A percentile compares a stretch with the other conserved stretches of the same genome.
These are phyloP conservation scores for Codiaeum variegatum DNA, from an alignment of 441 rosid genomes.

Conservation along the genomic window DNA sequence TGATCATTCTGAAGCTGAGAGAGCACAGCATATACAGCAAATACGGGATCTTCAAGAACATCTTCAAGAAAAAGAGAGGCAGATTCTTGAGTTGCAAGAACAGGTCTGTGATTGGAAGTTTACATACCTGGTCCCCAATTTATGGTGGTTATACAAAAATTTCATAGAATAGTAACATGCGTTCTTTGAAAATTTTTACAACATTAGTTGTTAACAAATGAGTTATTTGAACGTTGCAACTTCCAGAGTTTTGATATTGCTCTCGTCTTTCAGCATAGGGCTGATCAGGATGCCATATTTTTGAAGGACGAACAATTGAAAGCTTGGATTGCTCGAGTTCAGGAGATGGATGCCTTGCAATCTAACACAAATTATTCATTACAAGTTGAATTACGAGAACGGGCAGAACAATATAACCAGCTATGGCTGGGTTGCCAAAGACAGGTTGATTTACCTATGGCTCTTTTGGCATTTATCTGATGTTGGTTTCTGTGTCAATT, in stretches of 20 bases:
- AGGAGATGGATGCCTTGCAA: slow-evolving; percentile 86
- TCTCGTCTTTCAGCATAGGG: slow-evolving; percentile 72
- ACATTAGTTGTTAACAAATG: neutral
- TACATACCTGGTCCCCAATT: neutral
- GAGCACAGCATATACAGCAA: slow-evolving; percentile 75
- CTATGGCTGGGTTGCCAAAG: slow-evolving; percentile 92
- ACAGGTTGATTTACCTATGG: slow-evolving; percentile 55
- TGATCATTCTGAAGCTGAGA: slow-evolving; percentile 96
- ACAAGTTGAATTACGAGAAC: slow-evolving; percentile 80
- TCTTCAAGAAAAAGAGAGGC: slow-evolving; percentile 89
- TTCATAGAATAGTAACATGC: neutral
- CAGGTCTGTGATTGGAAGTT: slow-evolving; percentile 47
- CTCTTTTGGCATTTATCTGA: slow-evolving; percentile 13
- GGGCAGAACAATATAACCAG: slow-evolving; percentile 85
- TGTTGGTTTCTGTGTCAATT: neutral
- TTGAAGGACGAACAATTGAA: slow-evolving; percentile 89
- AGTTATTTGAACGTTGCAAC: neutral
- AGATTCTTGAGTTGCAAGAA: slow-evolving; percentile 77
- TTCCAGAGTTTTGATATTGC: slow-evolving; percentile 22
- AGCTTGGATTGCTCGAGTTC: slow-evolving; percentile 77
- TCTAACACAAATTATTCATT: slow-evolving; percentile 65
- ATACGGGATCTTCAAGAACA: slow-evolving; percentile 82
- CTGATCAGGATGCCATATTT: slow-evolving; percentile 75
- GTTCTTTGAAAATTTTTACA: neutral
- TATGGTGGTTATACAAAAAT: neutral